Conservation (phyloP, 2,329 filamentous ascomycete species). For the Phialophora expanda region DNA sequence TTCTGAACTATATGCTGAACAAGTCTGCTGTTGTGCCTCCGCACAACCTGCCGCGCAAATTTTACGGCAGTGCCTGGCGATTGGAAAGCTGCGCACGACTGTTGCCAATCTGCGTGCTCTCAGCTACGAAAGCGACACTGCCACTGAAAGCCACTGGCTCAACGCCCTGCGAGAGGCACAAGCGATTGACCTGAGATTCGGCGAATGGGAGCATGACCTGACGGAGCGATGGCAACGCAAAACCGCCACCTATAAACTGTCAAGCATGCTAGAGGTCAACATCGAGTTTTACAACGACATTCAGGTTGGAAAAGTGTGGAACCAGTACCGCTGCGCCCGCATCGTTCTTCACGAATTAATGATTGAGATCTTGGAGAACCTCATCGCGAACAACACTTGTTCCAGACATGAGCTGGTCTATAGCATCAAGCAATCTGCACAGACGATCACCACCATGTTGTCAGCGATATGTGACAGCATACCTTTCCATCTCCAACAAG, state of each 20-base stretch:
- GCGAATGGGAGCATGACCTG: slow-evolving; percentile 1
- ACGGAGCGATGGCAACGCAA: not conserved
- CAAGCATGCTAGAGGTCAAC: slow-evolving; percentile 1
- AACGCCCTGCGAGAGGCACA: slow-evolving; percentile 1
- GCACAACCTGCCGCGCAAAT: slow-evolving; percentile 3
- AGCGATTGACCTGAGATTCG: not conserved
- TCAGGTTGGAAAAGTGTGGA: slow-evolving; percentile 12
- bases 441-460: slow-evolving; percentile 5
- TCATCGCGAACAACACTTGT: not conserved
- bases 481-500: slow-evolving; percentile 8
- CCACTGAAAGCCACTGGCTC: not conserved
- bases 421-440: slow-evolving; percentile 6
- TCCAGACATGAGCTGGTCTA: slow-evolving; percentile 2
- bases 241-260: not conserved
- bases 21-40: slow-evolving; percentile 8
- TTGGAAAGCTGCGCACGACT: slow-evolving; percentile 3
- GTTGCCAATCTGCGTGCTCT: not conserved
- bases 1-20: slow-evolving; percentile 8
- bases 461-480: slow-evolving; percentile 12
- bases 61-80: not conserved
- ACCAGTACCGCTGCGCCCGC: slow-evolving; percentile 10
- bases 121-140: not conserved
- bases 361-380: slow-evolving; percentile 5
- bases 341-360: slow-evolving; percentile 10
- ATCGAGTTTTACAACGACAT: slow-evolving; percentile 13